Percentiles rank a stretch among this genome's conserved stretches.
phyloP scores from a whole-genome alignment of 768 basidiomycete species.

The Termitomyces sp. region DNA sequence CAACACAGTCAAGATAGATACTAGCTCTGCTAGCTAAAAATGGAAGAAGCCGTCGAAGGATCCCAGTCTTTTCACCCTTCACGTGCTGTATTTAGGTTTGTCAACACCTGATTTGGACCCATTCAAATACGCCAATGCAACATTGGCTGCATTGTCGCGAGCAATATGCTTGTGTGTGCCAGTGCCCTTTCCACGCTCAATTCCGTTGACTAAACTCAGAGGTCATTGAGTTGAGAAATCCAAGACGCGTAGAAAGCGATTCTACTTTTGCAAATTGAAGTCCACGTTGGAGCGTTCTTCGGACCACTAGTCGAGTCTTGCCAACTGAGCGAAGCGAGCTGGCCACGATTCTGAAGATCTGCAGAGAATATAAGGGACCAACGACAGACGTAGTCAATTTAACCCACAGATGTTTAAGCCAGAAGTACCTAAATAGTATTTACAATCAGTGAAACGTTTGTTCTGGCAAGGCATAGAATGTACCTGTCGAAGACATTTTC shows the following conservation, averaged over 20 bases:
- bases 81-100: neutral
- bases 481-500: slow-evolving; percentile 21
- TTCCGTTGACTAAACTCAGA: slow-evolving; percentile 44
- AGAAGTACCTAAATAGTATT: slow-evolving; percentile 24
- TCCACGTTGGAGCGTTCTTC: slow-evolving; percentile 49
- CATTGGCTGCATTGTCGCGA: slow-evolving; percentile 42
- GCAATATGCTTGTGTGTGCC: slow-evolving; percentile 51
- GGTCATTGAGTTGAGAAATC: slow-evolving; percentile 8
- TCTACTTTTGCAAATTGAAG: slow-evolving; percentile 55
- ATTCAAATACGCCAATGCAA: slow-evolving; percentile 37
- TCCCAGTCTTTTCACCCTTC: neutral
- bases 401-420: slow-evolving; percentile 35
- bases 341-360: slow-evolving; percentile 54
- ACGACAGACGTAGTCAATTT: neutral
- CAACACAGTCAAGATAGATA: neutral
- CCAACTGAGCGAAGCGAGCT: slow-evolving; percentile 50
- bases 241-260: neutral
- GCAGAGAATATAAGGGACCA: slow-evolving; percentile 2
- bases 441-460: neutral
- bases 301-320: slow-evolving; percentile 42
- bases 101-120: neutral
- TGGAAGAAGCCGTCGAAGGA: neutral
- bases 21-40: neutral
- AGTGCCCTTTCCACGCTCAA: slow-evolving; percentile 44
- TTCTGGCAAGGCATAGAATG: neutral